Evolutionary conservation across 2,329 filamentous ascomycete genomes (phyloP), one percentile per base, ranked within the genome.

Genomic region (Erysiphe neolycopersici): DNA sequence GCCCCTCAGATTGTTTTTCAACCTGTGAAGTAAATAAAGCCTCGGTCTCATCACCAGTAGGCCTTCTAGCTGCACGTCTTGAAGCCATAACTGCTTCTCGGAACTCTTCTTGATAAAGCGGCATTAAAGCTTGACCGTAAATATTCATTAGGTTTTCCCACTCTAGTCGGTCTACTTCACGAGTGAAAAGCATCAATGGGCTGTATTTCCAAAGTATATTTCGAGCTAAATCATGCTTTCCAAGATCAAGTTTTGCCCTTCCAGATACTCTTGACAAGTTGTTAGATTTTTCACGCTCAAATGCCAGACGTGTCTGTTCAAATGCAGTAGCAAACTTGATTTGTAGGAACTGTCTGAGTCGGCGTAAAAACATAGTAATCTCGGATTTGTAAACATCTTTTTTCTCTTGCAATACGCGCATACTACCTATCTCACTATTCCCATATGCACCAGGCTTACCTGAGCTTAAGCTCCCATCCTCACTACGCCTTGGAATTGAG

Each of bases 331-430:
- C 78, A 53, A 93, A 93, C 46, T 81, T 79, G 40, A 76, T 68
- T 17, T 76, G 72, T 70, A 95, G 79, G 57, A 85, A 87, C 43
- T 81, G 76, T 49, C 79, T 75, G 13, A 94, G 65, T 40, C 85
- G 72, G 47, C 76, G 72, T 53, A 93, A 69, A 56, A 95, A 94
- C 43, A 71, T 62, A 18, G 68, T 63, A 50, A 77, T 83, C 56
- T 92, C 81, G 13, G 73, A 67, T 45, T 76, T 66, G 54, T 94
- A 98, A 56, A 82, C 77, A 49, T 91, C 79, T 58, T 84, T 89
- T 68, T 93, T 94, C 59, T 95, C 84, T 52, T 84, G 81, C 22
- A 98, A 73, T 36, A 92, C 85, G 44, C 81, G 76, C 87, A 98
- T 95, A 51, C 82, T 78, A 31, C 81, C 82, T 47, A 60, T 64